phyloP scores from a whole-genome alignment of 2,329 filamentous ascomycete species.

The Trichoderma sp. region DNA sequence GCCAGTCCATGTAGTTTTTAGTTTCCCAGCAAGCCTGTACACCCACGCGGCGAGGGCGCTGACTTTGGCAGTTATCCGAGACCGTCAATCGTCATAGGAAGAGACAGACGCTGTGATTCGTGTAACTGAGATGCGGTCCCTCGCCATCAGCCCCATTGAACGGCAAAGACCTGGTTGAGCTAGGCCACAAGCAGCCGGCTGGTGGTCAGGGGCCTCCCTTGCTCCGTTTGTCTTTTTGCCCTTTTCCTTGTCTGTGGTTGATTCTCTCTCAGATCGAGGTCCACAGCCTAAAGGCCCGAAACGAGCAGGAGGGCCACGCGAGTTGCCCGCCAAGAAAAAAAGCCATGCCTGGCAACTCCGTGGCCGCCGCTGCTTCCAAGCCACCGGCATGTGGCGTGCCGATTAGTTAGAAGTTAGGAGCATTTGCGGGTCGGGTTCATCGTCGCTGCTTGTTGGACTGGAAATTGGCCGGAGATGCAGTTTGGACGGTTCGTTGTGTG shows the following conservation, averaged over 20 bases:
- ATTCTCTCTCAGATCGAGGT: background rate
- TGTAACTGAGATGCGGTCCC: conserved; percentile 1
- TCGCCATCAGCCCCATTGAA: conserved; percentile 3
- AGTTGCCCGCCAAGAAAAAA: conserved; percentile 1
- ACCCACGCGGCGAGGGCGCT: conserved; percentile 5
- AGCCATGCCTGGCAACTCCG: background rate
- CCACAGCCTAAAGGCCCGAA: conserved; percentile 9
- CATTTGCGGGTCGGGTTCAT: conserved; percentile 6
- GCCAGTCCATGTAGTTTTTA: background rate
- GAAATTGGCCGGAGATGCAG: conserved; percentile 17
- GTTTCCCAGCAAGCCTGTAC: background rate
- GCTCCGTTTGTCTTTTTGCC: background rate
- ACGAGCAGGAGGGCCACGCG: conserved; percentile 1
- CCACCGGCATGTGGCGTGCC: conserved; percentile 15
- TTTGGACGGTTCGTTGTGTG: background rate
- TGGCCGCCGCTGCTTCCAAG: background rate
- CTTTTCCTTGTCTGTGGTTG: background rate
- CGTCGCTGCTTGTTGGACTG: background rate
- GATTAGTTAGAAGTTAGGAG: background rate
- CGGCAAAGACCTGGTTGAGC: conserved; percentile 4
- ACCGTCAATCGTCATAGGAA: conserved; percentile 6
- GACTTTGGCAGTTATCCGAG: conserved; percentile 7
- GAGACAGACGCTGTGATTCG: background rate
- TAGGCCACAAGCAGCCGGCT: background rate
- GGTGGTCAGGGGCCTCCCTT: background rate